Percentiles rank a stretch among this genome's conserved stretches.
Evolutionary conservation across 2,329 filamentous ascomycete genomes (phyloP).

Genomic region (Plenodomus lindquistii): DNA sequence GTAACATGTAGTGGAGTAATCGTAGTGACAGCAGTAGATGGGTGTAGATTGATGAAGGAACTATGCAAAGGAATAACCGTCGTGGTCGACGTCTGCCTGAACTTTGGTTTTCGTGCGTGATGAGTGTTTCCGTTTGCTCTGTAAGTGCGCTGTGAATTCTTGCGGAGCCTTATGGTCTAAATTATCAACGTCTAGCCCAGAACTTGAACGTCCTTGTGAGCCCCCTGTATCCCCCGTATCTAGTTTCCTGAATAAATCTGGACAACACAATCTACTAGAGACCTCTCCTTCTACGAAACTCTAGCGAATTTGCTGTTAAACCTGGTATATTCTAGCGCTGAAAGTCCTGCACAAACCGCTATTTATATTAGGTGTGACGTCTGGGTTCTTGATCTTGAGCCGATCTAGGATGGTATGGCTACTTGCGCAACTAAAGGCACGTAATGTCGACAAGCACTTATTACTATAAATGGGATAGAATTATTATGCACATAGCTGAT

Average conservation of each 20-base stretch:
- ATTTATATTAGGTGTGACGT: conserved; percentile 10
- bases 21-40: conserved; percentile 21
- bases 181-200: conserved; percentile 4
- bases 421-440: conserved; percentile 10
- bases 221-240: conserved; percentile 4
- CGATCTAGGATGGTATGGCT: conserved; percentile 12
- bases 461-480: conserved; percentile 11
- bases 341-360: conserved; percentile 12
- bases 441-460: conserved; percentile 10
- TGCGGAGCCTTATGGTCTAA: conserved; percentile 11
- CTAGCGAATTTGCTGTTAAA: conserved; percentile 9
- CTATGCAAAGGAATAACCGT: conserved; percentile 17
- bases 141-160: conserved; percentile 15
- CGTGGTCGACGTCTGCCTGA: conserved; percentile 15
- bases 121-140: conserved; percentile 20
- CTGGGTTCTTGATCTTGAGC: conserved; percentile 9
- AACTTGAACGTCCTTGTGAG: conserved; percentile 11
- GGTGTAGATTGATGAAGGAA: conserved; percentile 19
- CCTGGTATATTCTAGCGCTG: conserved; percentile 9
- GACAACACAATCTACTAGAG: conserved; percentile 10
- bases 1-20: conserved; percentile 21
- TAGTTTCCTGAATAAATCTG: conserved; percentile 8
- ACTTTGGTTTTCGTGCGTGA: conserved; percentile 22
- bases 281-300: conserved; percentile 2
- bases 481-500: conserved; percentile 4